These are phyloP conservation scores for Heritiera littoralis DNA, from an alignment of 345 rosid genomes.

Conservation along the genomic window DNA sequence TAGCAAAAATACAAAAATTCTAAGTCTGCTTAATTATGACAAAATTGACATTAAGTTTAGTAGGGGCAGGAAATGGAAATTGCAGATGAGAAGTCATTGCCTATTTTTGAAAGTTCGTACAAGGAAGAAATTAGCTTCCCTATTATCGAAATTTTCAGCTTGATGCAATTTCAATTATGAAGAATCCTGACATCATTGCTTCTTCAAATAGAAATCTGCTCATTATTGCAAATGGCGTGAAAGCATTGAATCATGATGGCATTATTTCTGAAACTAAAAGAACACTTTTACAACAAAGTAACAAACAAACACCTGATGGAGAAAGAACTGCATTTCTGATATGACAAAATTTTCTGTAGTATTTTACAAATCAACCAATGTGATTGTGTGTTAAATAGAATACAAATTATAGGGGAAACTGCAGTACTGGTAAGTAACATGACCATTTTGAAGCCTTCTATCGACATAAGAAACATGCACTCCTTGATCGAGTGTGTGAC, in stretches of 20 bases:
- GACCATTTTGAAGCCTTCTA: constrained; percentile 17
- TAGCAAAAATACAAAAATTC: no score
- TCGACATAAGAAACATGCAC: constrained; percentile 53
- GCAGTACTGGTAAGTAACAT: constrained; percentile 25
- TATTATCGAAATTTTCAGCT: no score
- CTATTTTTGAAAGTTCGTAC: no score
- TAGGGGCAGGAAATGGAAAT: no score
- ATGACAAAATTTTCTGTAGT: constrained; percentile 12
- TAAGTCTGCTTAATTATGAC: no score
- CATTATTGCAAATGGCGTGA: neutral
- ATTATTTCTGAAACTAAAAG: no score
- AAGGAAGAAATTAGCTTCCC: no score
- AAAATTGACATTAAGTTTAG: no score
- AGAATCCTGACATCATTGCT: no score
- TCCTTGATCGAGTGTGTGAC: constrained; percentile 37
- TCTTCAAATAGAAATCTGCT: neutral
- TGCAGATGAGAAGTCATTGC: no score
- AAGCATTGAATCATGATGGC: no score
- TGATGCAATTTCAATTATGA: no score
- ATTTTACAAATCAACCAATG: constrained; percentile 25
- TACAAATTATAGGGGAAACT: constrained; percentile 21
- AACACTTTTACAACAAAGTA: neutral
- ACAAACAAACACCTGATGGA: constrained; percentile 16
- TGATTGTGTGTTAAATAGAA: constrained; percentile 22
- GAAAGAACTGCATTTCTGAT: constrained; percentile 19